These are phyloP conservation scores for Pythium angustatum DNA, from an alignment of 352 stramenopile species.

Conservation along the genomic window DNA sequence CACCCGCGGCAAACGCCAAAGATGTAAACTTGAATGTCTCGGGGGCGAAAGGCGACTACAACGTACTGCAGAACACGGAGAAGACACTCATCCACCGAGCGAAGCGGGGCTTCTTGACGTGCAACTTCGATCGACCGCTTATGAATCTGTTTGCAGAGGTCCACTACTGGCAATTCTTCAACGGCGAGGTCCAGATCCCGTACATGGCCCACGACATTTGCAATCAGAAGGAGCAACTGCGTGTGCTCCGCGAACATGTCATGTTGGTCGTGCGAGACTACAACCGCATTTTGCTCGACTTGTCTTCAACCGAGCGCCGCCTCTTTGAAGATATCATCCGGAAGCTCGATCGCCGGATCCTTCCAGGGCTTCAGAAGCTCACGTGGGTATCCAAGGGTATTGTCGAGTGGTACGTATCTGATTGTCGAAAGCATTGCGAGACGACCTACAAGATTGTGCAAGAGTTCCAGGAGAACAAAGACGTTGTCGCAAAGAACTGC, in stretches of 20 bases:
- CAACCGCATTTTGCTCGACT: slow-evolving; percentile 93
- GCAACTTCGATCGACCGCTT: slow-evolving; percentile 94
- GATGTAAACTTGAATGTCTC: slow-evolving; percentile 41
- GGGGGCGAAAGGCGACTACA: slow-evolving; percentile 44
- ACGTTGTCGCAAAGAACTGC: slow-evolving; percentile 86
- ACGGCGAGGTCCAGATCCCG: slow-evolving; percentile 93
- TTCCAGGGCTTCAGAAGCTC: slow-evolving; percentile 92
- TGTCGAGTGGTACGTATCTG: slow-evolving; percentile 91
- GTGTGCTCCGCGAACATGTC: slow-evolving; percentile 91
- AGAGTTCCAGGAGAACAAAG: slow-evolving; percentile 90
- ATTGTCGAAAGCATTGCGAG: slow-evolving; percentile 89
- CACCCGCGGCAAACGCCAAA: neutral
- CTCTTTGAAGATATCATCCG: slow-evolving; percentile 95
- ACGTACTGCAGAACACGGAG: slow-evolving; percentile 73
- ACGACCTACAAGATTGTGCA: slow-evolving; percentile 88
- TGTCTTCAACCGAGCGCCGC: slow-evolving; percentile 87
- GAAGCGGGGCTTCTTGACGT: slow-evolving; percentile 89
- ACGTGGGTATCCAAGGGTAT: slow-evolving; percentile 93
- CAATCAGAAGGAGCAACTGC: slow-evolving; percentile 92
- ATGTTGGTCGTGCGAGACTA: slow-evolving; percentile 95
- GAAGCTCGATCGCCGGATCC: slow-evolving; percentile 91
- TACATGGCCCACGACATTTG: slow-evolving; percentile 96
- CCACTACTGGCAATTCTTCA: slow-evolving; percentile 91
- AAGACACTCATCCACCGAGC: slow-evolving; percentile 78
- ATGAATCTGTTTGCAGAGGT: slow-evolving; percentile 93